Base-by-base conservation (phyloP, 2,329 filamentous ascomycete species). In the Incumbomyces lentus region DNA sequence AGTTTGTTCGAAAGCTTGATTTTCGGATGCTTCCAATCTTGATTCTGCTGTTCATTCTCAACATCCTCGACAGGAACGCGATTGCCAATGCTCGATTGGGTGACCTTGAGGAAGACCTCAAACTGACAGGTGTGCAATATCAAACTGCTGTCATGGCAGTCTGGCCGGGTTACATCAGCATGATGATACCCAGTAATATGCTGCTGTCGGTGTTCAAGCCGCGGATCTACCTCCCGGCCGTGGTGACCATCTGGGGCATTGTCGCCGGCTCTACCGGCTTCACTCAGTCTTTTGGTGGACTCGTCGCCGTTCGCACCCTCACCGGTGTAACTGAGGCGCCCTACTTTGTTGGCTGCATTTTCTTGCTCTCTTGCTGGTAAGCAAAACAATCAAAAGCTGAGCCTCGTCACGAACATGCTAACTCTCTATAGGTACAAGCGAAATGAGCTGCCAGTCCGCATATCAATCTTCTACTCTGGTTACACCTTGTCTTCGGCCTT, bases 401-500 rank as follows among this genome's bases (percentile, higher is more conserved):
- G 22, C 5, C 22, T 19, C 13, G 19, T 17, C 13, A 7, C 17
- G 7, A 13, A 5, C n/a, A 40, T 48, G 19, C 22, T 19, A 30
- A 18, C 36, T 19, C 33, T 36, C 36, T 8, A 26, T 8, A 26
- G 22, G 22, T 84, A 83, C 61, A 82, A 78, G 1, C 70, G 78
- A 37, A 70, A 72, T 39, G 75, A 78, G 61, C 56, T 79, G 50
- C 70, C 72, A 12, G 63, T 65, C 45, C 64, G 76, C 75, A 65
- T 79, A 0, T 78, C 78, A 60, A 64, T 70, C 30, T 63, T 80
- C 40, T 74, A 79, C 61, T 74, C 74, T 52, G 74, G 75, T 2
- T 78, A 77, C 56, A 69, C 78, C 51, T 71, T 79, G 52, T 76
- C 75, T 39, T 75, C 75, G 43, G 74, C 75, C 43, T 80, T 80